Base-by-base conservation (phyloP, 306 rosid species). In the Ochetophila trinervis region DNA sequence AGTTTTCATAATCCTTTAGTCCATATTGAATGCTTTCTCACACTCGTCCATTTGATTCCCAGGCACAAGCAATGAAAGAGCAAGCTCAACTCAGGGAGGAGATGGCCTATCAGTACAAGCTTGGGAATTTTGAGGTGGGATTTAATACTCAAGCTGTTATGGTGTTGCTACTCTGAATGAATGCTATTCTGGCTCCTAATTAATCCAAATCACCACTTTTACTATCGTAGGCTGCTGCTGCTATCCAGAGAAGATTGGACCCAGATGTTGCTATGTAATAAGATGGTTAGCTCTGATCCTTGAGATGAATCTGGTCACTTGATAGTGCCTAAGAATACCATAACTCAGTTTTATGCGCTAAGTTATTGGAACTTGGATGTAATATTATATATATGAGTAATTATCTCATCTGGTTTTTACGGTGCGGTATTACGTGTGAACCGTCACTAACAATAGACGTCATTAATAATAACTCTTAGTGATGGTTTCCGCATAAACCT, bases 61-160 rank as follows among this genome's bases (percentile, higher is more conserved):
- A 93, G 99, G 99, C 99, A n/a, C 97, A 90, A 63, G 96, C 99
- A 66, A 93, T 93, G 99, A 93, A 93, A 81, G 99, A 90, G 80
- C 97, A 93, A 85, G 96, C 99, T 76, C 97, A 83, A 78, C 94
- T 93, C 22, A 80, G 90, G 80, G 99, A 93, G 85, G 99, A 93
- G 84, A 93, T 93, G 99, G 99, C 97, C 60, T 90, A 90, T 79
- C 97, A 93, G 70, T 93, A 86, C 86, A 93, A 93, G 81, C 70
- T 93, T 37, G 97, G 96, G 71, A 93, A 93, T 63, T 84, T 82
- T 24, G 97, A 93, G 99, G 99, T 83, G 35, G 62, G 71, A 52
- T 57, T 63, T 36, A 19, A 40, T 12, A 8, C 45, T 40, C 66
- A 21, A 54, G 59, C 71, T 63, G 6, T 62, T 37, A 75, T 24